Conservation (phyloP, 345 rosid genomes). For the Turritis glabra region DNA sequence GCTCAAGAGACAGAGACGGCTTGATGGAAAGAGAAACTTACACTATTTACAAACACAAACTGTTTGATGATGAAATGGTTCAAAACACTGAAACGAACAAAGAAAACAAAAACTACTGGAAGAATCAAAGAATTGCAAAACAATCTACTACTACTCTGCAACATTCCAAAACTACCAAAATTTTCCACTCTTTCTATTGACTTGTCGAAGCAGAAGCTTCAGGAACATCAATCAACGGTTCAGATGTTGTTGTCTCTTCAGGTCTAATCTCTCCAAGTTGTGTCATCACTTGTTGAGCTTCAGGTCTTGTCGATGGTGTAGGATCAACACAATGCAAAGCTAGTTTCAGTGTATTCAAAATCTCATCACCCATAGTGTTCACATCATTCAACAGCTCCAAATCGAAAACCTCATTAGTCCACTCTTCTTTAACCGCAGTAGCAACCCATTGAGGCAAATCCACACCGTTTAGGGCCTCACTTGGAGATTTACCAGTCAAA, state of each 20-base stretch:
- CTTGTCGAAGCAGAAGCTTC: conserved; percentile 54
- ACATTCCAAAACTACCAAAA: conserved; percentile 19
- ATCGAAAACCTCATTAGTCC: conserved; percentile 93
- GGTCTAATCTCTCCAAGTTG: conserved; percentile 74
- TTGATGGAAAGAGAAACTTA: neutral
- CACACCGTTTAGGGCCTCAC: conserved; percentile 73
- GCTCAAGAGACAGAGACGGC: neutral
- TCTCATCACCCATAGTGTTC: conserved; percentile 66
- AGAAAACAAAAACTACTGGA: conserved; percentile 25
- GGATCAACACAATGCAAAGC: conserved; percentile 94
- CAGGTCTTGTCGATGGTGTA: conserved; percentile 78
- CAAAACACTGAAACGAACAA: neutral
- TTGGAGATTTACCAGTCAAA: conserved; percentile 85
- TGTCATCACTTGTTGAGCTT: conserved; percentile 67
- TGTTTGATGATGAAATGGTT: conserved; percentile 1
- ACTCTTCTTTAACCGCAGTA: conserved; percentile 86
- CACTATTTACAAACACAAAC: conserved; percentile 46
- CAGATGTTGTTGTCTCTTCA: conserved; percentile 44
- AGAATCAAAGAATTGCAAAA: conserved; percentile 54
- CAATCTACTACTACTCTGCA: conserved; percentile 7
- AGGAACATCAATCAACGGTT: conserved; percentile 45
- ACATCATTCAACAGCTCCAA: conserved; percentile 82
- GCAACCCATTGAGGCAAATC: conserved; percentile 99
- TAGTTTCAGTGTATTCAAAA: conserved; percentile 75
- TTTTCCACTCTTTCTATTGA: conserved; percentile 24